Evolutionary conservation across 2,329 filamentous ascomycete species (phyloP).

Genomic region (Arthrobotrys pseudoclavata): DNA sequence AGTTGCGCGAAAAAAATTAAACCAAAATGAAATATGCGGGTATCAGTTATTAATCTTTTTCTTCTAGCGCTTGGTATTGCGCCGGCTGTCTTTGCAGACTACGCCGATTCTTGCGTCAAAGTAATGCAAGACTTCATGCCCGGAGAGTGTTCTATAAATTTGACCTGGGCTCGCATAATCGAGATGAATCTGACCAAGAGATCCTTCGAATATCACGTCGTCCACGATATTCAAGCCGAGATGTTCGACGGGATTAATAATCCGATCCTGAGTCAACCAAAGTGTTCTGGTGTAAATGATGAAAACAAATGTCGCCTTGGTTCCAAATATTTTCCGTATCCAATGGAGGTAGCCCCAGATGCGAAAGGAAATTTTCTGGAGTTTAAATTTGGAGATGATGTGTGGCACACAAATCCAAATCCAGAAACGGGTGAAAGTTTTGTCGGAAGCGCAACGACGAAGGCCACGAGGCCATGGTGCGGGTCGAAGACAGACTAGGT

Average conservation of each 20-base stretch:
- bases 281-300: too few relatives aligned
- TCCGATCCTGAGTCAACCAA: too few relatives aligned
- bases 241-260: too few relatives aligned
- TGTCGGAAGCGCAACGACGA: too few relatives aligned
- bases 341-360: background rate
- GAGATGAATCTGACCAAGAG: too few relatives aligned
- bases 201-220: too few relatives aligned
- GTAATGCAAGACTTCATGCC: background rate
- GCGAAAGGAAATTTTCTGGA: background rate
- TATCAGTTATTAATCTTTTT: background rate
- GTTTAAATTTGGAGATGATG: background rate
- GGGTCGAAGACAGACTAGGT: too few relatives aligned
- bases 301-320: background rate
- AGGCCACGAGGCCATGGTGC: too few relatives aligned
- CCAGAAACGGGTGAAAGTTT: too few relatives aligned
- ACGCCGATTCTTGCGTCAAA: background rate
- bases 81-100: background rate
- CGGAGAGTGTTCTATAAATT: background rate
- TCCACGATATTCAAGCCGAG: too few relatives aligned
- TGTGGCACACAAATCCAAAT: background rate
- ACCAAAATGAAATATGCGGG: too few relatives aligned
- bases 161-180: background rate
- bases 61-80: background rate
- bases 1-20: too few relatives aligned
- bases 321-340: background rate